These are phyloP conservation scores for Chalaropsis ovoidea DNA, from an alignment of 2,329 filamentous ascomycete species.

Conservation along the genomic window DNA sequence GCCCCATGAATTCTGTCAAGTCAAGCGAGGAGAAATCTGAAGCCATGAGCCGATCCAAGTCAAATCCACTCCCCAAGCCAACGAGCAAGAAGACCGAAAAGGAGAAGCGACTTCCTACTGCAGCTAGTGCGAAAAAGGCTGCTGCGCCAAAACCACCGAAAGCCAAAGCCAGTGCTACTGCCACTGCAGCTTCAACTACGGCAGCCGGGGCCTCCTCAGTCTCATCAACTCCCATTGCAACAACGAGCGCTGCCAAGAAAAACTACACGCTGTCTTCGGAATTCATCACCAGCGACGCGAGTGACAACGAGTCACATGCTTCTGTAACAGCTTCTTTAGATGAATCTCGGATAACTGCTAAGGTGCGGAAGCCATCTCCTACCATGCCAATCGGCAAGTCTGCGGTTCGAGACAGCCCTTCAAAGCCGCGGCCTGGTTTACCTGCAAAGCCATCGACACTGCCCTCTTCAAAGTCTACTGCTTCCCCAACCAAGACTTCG, in stretches of 20 bases:
- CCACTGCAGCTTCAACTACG: neutral
- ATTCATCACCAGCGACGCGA: constrained; percentile 45
- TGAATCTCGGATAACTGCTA: constrained; percentile 15
- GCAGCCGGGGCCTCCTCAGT: neutral
- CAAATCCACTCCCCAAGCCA: constrained; percentile 43
- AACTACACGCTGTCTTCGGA: constrained; percentile 45
- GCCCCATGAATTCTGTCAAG: constrained; percentile 33
- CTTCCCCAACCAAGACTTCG: constrained; percentile 5
- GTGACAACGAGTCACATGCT: constrained; percentile 44
- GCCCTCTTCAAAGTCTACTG: neutral
- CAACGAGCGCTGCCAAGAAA: constrained; percentile 30
- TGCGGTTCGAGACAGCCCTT: constrained; percentile 18
- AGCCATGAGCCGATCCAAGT: constrained; percentile 41
- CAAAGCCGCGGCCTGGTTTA: constrained; percentile 3
- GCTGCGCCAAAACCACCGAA: constrained; percentile 28
- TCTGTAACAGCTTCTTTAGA: constrained; percentile 17
- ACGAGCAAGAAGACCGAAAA: constrained; percentile 48
- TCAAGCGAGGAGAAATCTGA: constrained; percentile 32
- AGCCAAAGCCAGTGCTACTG: constrained; percentile 12
- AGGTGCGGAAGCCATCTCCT: constrained; percentile 21
- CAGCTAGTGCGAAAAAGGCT: constrained; percentile 29
- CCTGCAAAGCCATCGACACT: constrained; percentile 9
- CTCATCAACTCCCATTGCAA: constrained; percentile 6
- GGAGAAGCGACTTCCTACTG: constrained; percentile 43
- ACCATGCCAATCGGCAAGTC: constrained; percentile 1